Evolutionary conservation across 2,329 filamentous ascomycete species (phyloP).

Genomic region (Monilinia polystroma): DNA sequence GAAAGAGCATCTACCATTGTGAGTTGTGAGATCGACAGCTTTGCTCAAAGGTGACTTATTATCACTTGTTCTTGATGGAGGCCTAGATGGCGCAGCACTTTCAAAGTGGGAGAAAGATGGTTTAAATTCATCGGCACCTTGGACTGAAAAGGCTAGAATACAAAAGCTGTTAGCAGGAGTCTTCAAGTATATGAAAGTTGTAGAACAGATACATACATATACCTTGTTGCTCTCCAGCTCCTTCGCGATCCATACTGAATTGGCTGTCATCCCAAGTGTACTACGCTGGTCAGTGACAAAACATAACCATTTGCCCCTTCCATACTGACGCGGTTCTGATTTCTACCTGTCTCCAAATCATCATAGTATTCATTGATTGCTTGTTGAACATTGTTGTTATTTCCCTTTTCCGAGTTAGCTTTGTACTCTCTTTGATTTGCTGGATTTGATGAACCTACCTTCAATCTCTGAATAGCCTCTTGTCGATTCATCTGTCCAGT

Average conservation of each 20-base stretch:
- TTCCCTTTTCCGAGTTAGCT: slow-evolving; percentile 41
- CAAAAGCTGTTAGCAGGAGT: not conserved
- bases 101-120: slow-evolving; percentile 19
- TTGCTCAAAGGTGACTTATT: slow-evolving; percentile 57
- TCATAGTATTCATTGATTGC: slow-evolving; percentile 56
- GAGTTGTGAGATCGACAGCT: slow-evolving; percentile 50
- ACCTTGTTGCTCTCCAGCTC: slow-evolving; percentile 43
- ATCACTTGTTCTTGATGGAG: slow-evolving; percentile 57
- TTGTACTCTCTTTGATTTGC: not conserved
- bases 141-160: slow-evolving; percentile 18
- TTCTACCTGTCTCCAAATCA: slow-evolving; percentile 39
- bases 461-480: slow-evolving; percentile 21
- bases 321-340: slow-evolving; percentile 42
- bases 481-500: slow-evolving; percentile 17
- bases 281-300: slow-evolving; percentile 26
- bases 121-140: slow-evolving; percentile 23
- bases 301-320: not conserved
- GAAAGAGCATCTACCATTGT: slow-evolving; percentile 33
- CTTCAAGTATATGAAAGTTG: not conserved
- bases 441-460: slow-evolving; percentile 3
- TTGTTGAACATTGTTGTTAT: slow-evolving; percentile 49
- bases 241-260: slow-evolving; percentile 55
- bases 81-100: slow-evolving; percentile 47
- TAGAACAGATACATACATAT: slow-evolving; percentile 44
- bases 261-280: slow-evolving; percentile 57